Evolutionary conservation across 1,284 basidiomycete genomes (phyloP), one percentile per base, ranked within the genome.

Genomic region (Laetiporus sulphureus): DNA sequence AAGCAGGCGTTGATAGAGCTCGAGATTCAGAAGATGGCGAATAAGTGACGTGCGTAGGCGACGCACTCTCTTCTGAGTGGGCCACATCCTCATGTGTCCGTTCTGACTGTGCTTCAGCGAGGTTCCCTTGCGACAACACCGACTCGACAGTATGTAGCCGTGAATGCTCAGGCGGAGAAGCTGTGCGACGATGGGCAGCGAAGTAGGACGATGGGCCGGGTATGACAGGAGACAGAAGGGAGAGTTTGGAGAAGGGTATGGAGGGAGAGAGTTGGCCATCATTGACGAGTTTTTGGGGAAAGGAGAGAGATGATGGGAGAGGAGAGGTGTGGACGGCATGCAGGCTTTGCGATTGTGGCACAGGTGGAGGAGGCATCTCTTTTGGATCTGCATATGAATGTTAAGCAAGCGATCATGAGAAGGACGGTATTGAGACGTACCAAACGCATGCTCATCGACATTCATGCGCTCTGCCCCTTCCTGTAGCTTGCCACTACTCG

Each of bases 341-440:
- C 56, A 23, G 36, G 62, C 4, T n/a, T n/a, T n/a, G n/a, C n/a
- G n/a, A n/a, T n/a, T n/a, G n/a, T n/a, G 68, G 70, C 48, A 72
- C 62, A 3, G 69, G 72, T 12, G 72, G 72, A 7, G 69, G 69
- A 10, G 68, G 69, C 70, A 71, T 72, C 11, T 65, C 63, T 20
- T 54, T 57, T 3, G 51, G 44, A 41, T 62, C 61, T 61, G 41
- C n/a, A 5, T 13, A 25, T 15, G 19, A 18, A n/a, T 16, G 30
- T 33, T 18, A 32, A 5, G 25, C 31, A 19, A 19, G 24, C 38
- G 21, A 34, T 29, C 15, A 37, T 18, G 15, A 30, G 15, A 15
- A 25, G n/a, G 36, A 12, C 12, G 15, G 22, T 16, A 15, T 15
- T 4, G 2, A 20, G 22, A 48, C 56, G 34, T 27, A 51, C 42